These are phyloP conservation scores for Crotalaria pallida DNA, from an alignment of 306 rosid genomes.

Conservation along the genomic window DNA sequence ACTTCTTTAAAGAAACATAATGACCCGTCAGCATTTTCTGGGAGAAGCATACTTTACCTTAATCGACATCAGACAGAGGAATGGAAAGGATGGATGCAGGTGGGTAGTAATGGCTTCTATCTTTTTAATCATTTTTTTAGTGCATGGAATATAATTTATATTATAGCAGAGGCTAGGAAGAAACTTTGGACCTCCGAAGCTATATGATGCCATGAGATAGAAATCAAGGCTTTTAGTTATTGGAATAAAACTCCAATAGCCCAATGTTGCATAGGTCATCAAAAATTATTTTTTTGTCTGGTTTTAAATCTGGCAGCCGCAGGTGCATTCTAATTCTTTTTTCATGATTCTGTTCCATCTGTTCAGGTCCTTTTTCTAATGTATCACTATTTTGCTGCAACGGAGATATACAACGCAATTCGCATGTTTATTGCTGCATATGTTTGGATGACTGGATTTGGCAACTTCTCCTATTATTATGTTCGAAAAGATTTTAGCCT, in stretches of 20 bases:
- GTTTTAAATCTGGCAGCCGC: background rate
- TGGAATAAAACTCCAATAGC: slow-evolving; percentile 5
- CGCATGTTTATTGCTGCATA: slow-evolving; percentile 97
- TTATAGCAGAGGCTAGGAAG: slow-evolving; percentile 8
- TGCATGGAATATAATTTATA: slow-evolving; percentile 13
- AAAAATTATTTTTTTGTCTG: background rate
- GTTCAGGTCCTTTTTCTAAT: slow-evolving; percentile 90
- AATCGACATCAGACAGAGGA: slow-evolving; percentile 99
- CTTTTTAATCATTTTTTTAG: background rate
- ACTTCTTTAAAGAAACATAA: slow-evolving; percentile 89
- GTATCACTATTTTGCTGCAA: slow-evolving; percentile 97
- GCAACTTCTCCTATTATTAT: slow-evolving; percentile 95
- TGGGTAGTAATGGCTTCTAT: slow-evolving; percentile 35
- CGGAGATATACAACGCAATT: slow-evolving; percentile 95
- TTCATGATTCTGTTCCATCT: slow-evolving; percentile 9
- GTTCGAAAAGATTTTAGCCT: slow-evolving; percentile 90
- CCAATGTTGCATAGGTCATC: background rate
- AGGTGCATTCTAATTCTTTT: background rate
- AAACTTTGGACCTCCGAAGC: background rate
- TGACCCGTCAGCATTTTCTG: slow-evolving; percentile 77
- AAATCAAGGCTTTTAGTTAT: slow-evolving; percentile 14
- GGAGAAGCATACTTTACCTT: slow-evolving; percentile 76
- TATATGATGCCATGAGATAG: slow-evolving; percentile 21
- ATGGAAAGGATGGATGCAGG: slow-evolving; percentile 99
- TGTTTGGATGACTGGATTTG: slow-evolving; percentile 99